Percentiles rank a stretch among this genome's conserved stretches.
These are phyloP conservation scores for Penicillium paxilli DNA, from an alignment of 495 filamentous ascomycete genomes.

Conservation along the genomic window DNA sequence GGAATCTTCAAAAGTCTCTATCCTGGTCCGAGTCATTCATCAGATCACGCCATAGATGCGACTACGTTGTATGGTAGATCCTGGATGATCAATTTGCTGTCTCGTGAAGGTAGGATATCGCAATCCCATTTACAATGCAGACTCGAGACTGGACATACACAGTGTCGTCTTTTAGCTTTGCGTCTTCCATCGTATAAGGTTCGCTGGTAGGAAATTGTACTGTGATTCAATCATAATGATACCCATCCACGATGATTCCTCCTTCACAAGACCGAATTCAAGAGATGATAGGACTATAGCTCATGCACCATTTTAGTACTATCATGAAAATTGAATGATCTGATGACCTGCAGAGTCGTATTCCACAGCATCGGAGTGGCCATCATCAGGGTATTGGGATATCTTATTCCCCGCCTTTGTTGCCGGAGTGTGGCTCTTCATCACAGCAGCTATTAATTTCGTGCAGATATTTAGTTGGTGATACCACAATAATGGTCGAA, in stretches of 20 bases:
- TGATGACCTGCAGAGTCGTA: background rate
- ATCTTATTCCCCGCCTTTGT: background rate
- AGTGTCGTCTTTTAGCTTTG: background rate
- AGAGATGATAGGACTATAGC: background rate
- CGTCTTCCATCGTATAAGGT: background rate
- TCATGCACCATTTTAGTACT: background rate
- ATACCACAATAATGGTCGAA: background rate
- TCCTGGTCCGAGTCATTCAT: background rate
- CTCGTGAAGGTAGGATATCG: background rate
- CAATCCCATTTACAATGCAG: background rate
- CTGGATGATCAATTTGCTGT: background rate
- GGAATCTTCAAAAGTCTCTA: background rate
- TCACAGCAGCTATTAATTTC: background rate
- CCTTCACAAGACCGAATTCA: too few species aligned
- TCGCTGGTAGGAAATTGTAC: background rate
- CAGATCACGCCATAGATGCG: background rate
- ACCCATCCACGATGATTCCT: background rate
- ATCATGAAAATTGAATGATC: background rate
- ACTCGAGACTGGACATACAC: background rate
- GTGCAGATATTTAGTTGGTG: background rate
- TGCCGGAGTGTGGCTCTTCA: background rate
- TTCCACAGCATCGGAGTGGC: background rate
- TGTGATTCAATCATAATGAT: background rate
- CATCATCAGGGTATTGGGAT: background rate
- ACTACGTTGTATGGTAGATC: background rate